Evolutionary conservation across 306 rosid genomes (phyloP).

Genomic region (Castanospermum australe): DNA sequence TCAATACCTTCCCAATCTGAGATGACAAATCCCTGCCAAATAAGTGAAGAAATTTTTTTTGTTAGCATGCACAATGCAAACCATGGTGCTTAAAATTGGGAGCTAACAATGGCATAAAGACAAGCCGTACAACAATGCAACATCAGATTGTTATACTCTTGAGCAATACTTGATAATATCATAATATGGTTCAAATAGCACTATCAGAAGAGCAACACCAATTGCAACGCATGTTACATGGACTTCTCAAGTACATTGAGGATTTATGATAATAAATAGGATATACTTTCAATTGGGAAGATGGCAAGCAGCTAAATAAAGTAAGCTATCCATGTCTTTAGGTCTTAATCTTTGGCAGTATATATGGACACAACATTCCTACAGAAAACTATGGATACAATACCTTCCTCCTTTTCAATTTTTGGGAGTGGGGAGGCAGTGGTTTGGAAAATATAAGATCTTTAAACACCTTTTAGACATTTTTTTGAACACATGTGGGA

Average conservation of each 20-base stretch:
- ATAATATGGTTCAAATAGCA: not conserved
- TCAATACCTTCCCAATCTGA: constrained; percentile 98
- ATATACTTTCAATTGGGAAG: not conserved
- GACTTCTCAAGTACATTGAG: not conserved
- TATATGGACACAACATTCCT: not conserved
- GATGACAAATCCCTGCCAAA: constrained; percentile 92
- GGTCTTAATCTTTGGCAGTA: not conserved
- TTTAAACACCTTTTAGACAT: not conserved
- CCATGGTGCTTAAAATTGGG: constrained; percentile 1
- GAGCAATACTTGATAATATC: not conserved
- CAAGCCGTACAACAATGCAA: not conserved
- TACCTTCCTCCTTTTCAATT: not conserved
- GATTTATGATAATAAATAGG: not conserved
- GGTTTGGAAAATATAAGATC: not conserved
- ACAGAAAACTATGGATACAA: not conserved
- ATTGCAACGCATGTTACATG: not conserved
- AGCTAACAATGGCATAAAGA: not conserved
- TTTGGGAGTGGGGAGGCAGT: not conserved
- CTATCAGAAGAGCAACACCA: not conserved
- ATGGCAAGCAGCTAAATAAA: not conserved
- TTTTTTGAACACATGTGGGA: not conserved
- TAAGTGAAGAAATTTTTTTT: constrained; percentile 16
- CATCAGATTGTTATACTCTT: not conserved
- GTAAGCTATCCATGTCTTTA: not conserved
- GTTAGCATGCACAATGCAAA: constrained; percentile 13